Conservation (phyloP, 345 rosid species). For the Rhodamnia argentea region DNA sequence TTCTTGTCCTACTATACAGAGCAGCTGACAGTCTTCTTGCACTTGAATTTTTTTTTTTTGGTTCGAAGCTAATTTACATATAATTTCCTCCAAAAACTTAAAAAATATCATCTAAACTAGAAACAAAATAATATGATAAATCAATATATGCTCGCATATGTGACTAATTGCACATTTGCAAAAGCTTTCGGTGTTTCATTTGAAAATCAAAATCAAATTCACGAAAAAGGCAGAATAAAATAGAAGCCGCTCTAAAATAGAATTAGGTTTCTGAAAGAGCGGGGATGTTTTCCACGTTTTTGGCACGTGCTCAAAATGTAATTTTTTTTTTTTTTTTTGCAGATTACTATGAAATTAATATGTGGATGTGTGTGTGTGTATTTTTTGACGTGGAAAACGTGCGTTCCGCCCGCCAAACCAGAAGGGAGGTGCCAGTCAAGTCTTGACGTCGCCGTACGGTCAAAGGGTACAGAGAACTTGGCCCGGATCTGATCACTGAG, state of each 20-base stretch:
- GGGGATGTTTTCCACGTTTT: background rate
- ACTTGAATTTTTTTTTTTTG: background rate
- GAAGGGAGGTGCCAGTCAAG: background rate
- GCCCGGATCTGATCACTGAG: background rate
- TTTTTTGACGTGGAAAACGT: background rate
- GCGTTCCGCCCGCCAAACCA: background rate
- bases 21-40: background rate
- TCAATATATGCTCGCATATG: background rate
- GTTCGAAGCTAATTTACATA: background rate
- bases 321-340: background rate
- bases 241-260: background rate
- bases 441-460: background rate
- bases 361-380: background rate
- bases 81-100: background rate
- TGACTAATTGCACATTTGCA: background rate
- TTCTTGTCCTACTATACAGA: background rate
- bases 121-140: background rate
- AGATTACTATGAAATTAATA: background rate
- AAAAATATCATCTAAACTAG: background rate
- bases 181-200: background rate
- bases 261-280: background rate
- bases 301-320: background rate
- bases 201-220: no score
- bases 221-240: background rate
- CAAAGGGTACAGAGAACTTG: conserved; percentile 1